Conservation (phyloP, 2,329 filamentous ascomycete genomes). For the Pyrenophora seminiperda region DNA sequence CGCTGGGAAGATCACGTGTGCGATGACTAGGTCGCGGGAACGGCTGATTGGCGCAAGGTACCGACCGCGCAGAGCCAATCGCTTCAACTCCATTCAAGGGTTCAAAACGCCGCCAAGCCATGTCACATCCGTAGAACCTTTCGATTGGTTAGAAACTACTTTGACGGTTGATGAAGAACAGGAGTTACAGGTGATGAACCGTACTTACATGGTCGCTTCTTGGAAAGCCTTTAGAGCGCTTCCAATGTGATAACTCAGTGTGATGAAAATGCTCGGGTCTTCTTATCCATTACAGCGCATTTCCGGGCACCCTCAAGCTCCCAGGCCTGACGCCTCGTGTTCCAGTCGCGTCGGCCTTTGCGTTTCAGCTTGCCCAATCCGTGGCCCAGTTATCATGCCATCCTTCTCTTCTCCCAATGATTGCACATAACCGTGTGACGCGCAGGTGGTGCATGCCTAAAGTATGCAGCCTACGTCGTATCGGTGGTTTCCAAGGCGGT, state of each 20-base stretch:
- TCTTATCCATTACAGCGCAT: slow-evolving; percentile 9
- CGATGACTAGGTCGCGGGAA: slow-evolving; percentile 25
- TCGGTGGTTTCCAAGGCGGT: slow-evolving; percentile 21
- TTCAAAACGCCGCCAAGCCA: slow-evolving; percentile 26
- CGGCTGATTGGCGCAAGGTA: slow-evolving; percentile 27
- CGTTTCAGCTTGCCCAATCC: slow-evolving; percentile 33
- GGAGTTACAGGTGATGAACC: slow-evolving; percentile 17
- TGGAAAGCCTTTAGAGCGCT: slow-evolving; percentile 26
- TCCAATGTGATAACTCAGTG: slow-evolving; percentile 23
- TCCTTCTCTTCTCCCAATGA: slow-evolving; percentile 21
- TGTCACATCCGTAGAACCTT: not conserved
- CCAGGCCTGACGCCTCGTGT: slow-evolving; percentile 28
- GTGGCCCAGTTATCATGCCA: slow-evolving; percentile 23
- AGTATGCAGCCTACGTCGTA: slow-evolving; percentile 3
- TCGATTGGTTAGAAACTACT: slow-evolving; percentile 24
- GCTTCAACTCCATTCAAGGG: slow-evolving; percentile 13
- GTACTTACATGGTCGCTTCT: slow-evolving; percentile 23
- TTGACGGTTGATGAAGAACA: not conserved
- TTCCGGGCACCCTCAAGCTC: slow-evolving; percentile 13
- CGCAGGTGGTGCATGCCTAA: not conserved
- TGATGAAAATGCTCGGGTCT: slow-evolving; percentile 9
- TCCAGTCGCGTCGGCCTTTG: slow-evolving; percentile 19
- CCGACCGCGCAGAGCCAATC: slow-evolving; percentile 27
- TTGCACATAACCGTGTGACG: slow-evolving; percentile 6
- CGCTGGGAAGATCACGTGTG: slow-evolving; percentile 25